Conservation (phyloP, 176 grass and related monocot species). For the Triticum timopheevii region DNA sequence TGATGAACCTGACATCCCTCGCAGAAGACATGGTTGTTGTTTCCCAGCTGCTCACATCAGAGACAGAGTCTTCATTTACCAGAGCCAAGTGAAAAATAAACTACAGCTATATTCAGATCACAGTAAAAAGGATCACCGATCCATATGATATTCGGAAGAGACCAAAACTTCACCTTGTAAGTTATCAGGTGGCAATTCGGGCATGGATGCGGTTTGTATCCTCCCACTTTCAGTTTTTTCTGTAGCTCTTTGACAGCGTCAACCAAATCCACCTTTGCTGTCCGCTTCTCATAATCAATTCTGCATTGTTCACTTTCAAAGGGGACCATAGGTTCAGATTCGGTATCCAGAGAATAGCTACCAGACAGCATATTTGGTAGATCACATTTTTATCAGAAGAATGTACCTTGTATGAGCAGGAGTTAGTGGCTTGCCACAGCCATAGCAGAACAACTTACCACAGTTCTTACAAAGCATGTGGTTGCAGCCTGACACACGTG, state of each 20-base stretch:
- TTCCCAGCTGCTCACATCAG: conserved; percentile 48
- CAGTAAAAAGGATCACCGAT: not conserved
- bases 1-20: conserved; percentile 51
- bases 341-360: not conserved
- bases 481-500: conserved; percentile 53
- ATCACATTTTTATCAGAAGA: not conserved
- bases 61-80: not conserved
- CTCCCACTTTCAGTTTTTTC: not conserved
- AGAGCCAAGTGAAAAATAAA: not conserved
- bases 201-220: not conserved
- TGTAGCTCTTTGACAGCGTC: not conserved
- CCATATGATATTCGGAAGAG: not conserved
- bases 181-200: conserved; percentile 32
- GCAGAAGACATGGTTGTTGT: conserved; percentile 62
- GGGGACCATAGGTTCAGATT: not conserved
- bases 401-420: conserved; percentile 30
- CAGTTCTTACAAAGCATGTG: conserved; percentile 54
- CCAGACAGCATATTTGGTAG: not conserved
- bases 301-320: conserved; percentile 34
- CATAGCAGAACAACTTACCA: conserved; percentile 45
- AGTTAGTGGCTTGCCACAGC: conserved; percentile 43
- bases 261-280: not conserved
- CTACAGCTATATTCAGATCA: not conserved
- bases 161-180: conserved; percentile 32
- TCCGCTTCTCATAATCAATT: not conserved